Evolutionary conservation across 257 asterid genomes (phyloP).

Genomic region (Datura wrightii): DNA sequence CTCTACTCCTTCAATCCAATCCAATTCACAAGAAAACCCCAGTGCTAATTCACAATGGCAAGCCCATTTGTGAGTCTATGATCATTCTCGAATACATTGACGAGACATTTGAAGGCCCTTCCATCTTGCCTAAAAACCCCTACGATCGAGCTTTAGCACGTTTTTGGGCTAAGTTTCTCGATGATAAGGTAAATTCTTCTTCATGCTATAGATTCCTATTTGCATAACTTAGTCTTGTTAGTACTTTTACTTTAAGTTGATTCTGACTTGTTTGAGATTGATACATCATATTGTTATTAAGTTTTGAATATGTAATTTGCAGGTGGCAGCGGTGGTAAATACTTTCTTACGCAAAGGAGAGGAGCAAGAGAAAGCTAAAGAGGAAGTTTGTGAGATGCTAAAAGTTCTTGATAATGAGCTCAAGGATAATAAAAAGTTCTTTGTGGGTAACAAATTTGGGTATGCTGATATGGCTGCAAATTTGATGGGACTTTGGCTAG

Average conservation of each 20-base stretch:
- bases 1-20: background rate
- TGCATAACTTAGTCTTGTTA: background rate
- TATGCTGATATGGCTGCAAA: background rate
- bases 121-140: background rate
- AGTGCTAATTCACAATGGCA: background rate
- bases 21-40: background rate
- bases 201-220: too few relatives aligned
- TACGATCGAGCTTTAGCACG: background rate
- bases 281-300: too few relatives aligned
- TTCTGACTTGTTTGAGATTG: background rate
- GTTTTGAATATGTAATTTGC: background rate
- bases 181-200: background rate
- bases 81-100: conserved; percentile 9
- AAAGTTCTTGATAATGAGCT: conserved; percentile 3
- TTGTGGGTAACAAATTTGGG: conserved; percentile 23
- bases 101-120: background rate
- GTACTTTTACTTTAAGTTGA: background rate
- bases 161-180: background rate
- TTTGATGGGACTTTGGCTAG: background rate
- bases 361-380: conserved; percentile 23
- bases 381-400: background rate
- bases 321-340: background rate
- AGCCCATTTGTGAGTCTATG: background rate
- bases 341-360: background rate
- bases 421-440: conserved; percentile 11